Base-by-base conservation (phyloP, 176 grass and related monocot species). In the Tuctoria greenei region DNA sequence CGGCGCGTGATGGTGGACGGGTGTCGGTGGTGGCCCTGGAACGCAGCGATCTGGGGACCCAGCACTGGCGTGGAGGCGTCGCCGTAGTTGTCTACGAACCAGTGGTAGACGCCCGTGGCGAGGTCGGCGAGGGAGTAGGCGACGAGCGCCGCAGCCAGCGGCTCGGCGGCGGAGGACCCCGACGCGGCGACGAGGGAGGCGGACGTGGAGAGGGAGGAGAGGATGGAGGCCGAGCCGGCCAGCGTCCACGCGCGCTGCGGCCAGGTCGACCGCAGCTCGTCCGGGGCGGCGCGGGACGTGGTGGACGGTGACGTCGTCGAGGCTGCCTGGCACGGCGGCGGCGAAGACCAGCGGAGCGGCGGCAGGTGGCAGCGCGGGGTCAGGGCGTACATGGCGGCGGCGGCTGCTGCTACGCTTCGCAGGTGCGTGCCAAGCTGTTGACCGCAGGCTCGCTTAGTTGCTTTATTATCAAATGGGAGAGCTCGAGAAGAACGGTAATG, bases 51-150 rank as follows among this genome's bases (percentile, higher is more conserved):
- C 84, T 97, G 94, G 6, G 72, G 0, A 20, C 95, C 88, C 37
- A 91, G 64, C 0, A 97, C 10, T 4, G 91, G 91, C 1, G 86
- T 97, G 16, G 72, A 61, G 10, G 82, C 66, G 84, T 80, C 72
- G 37, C 91, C 95, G 85, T 97, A 97, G 86, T 93, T 97, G 91
- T 97, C 91, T 56, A 97, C 72, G 57, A 83, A 42, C 95, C 95
- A 97, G 83, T 97, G 95, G 68, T 93, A 97, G 35, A 93, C n/a
- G 20, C 94, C 94, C 24, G 78, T 81, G 43, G 83, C 75, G 37
- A 97, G 91, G 84, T 97, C 94, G 27, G 94, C 86, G 57, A 93
- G 50, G n/a, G 90, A 62, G 84, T 97, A 97, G 0, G 88, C 86
- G 15, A 81, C 61, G 14, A 80, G 3, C 26, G 74, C 70, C 0